Base-by-base conservation (phyloP, 768 basidiomycete species). In the Leccinum variicolor region DNA sequence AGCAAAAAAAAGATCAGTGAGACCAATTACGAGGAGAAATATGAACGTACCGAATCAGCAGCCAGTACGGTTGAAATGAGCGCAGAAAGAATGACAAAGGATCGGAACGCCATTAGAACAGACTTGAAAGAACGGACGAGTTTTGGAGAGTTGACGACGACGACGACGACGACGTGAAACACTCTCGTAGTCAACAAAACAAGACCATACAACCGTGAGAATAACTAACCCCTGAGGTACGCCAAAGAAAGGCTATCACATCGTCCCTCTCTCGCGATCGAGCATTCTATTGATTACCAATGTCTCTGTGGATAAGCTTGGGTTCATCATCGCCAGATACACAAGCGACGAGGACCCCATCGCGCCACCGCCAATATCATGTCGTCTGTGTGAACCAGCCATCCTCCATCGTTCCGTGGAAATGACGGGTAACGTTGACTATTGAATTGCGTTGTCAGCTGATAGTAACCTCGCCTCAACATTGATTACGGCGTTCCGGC, bases 21-120 rank as follows among this genome's bases (percentile, higher is more conserved):
- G 29, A 19, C 17, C 21, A 9, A n/a, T 2, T 36, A 19, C n/a
- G n/a, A n/a, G 10, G 15, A 19, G 47, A 7, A 4, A 1, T 6
- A n/a, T 2, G n/a, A 53, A 3, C 72, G 48, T 66, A 82, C 81
- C 58, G 77, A 75, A 75, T 81, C 79, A 9, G 83, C 79, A 9
- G 83, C 86, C 58, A 82, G 62, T 9, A 73, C 85, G 19, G 74
- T 76, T 21, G 83, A 66, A n/a, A 80, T 71, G 54, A 85, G 69
- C 10, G 82, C 62, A 41, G 86, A 79, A 36, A 84, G 46, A 52
- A 86, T 63, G 52, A 81, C 77, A 63, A 87, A 69, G 17, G 80
- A 79, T 64, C 78, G 83, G 72, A 87, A 71, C 73, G 73, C 67
- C 69, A 74, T 69, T 68, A 60, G 62, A 63, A 58, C 50, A 63